These are phyloP conservation scores for Ilyonectria destructans DNA, from an alignment of 2,329 filamentous ascomycete genomes.

Conservation along the genomic window DNA sequence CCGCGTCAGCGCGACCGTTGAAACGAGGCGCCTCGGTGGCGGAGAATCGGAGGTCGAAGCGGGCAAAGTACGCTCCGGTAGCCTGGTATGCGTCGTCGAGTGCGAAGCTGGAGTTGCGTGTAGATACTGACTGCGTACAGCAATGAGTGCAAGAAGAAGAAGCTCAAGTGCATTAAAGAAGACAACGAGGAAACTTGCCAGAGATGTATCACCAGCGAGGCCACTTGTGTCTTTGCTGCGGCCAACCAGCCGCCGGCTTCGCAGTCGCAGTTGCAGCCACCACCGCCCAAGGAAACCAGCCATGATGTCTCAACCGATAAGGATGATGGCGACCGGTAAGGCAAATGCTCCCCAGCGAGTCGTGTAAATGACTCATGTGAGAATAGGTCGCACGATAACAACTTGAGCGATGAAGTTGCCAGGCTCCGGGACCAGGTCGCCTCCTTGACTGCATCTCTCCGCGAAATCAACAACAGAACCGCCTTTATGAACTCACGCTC, in stretches of 20 bases:
- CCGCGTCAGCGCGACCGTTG: conserved; percentile 11
- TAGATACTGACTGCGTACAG: conserved; percentile 39
- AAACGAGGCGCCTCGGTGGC: conserved; percentile 15
- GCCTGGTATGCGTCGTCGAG: conserved; percentile 51
- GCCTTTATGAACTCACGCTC: conserved; percentile 29
- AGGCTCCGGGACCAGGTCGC: conserved; percentile 52
- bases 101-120: neutral
- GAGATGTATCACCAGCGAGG: conserved; percentile 49
- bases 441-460: conserved; percentile 46
- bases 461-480: conserved; percentile 48
- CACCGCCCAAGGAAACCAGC: conserved; percentile 38
- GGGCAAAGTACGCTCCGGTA: conserved; percentile 57
- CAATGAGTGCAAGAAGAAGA: conserved; percentile 60
- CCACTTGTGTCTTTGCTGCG: conserved; percentile 46
- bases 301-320: conserved; percentile 35
- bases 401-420: conserved; percentile 49
- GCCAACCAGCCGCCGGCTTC: neutral
- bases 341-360: neutral
- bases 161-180: conserved; percentile 57
- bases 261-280: conserved; percentile 23
- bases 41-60: conserved; percentile 45
- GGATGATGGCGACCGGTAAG: neutral
- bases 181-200: conserved; percentile 47
- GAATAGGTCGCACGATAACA: conserved; percentile 29
- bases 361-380: neutral